Base-by-base conservation (phyloP, 192 early-diverging fungal genomes). In the Coemansia umbellata region DNA sequence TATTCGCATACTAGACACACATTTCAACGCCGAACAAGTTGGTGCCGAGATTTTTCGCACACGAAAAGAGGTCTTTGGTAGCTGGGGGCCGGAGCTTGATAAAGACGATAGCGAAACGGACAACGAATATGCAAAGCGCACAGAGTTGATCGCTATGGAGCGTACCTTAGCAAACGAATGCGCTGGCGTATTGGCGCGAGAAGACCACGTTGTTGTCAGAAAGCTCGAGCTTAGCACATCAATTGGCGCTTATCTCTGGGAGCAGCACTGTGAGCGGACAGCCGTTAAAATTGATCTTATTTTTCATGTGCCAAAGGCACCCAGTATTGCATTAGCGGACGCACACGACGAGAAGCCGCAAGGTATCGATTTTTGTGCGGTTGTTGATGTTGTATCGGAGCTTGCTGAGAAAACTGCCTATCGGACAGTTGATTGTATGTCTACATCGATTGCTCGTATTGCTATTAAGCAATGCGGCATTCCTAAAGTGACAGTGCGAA, bases 201-300 rank as follows among this genome's bases (percentile, higher is more conserved):
- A 90, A 17, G 93, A 98, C 63, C 66, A 77, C 37, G 87, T 95
- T 22, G 86, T 94, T 66, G 89, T 98, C 58, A 85, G 87, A 58
- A 82, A 86, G 55, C 74, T 98, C 36, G 69, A 67, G 11, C 73
- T 93, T 14, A 85, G 80, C 60, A 85, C 91, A n/a, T 91, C 97
- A 33, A 88, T 97, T 37, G 97, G 97, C 21, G 85, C 97, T 9
- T 91, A 96, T 65, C 85, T 91, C 10, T 95, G 92, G 90, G 97
- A 97, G 64, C 80, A 94, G 21, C 86, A 92, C 55, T 91, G 93
- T 72, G 91, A 91, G 61, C 97, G 97, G 65, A 69, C 92, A 3
- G 61, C 90, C 3, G 49, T 99, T 49, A 90, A 89, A 49, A 63
- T 93, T 23, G 78, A 80, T 19, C 83, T 92, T 43, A 64, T 67